Percentiles rank a stretch among this genome's conserved stretches.
Evolutionary conservation across 106 monocot species (phyloP).

Genomic region (Ottelia alismoides): DNA sequence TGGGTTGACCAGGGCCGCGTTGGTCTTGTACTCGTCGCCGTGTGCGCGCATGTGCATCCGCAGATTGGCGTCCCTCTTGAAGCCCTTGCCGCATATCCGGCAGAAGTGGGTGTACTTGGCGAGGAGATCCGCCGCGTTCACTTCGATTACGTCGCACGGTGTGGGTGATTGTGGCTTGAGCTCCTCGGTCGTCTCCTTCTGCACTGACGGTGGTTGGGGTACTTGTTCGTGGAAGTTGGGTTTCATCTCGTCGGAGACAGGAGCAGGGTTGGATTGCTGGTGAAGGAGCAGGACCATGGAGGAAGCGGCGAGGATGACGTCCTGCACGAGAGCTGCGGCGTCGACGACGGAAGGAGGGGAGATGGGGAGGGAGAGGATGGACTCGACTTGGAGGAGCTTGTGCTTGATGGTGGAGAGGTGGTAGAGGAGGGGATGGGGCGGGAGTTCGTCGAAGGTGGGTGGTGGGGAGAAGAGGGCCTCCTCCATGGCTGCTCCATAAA

Average conservation of each 20-base stretch:
- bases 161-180: too few relatives aligned
- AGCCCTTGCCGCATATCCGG: constrained; percentile 66
- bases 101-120: constrained; percentile 67
- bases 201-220: too few relatives aligned
- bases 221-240: too few relatives aligned
- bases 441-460: too few relatives aligned
- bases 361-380: constrained; percentile 9
- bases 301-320: constrained; percentile 36
- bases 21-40: constrained; percentile 75
- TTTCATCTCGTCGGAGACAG: background rate
- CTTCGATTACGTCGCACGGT: constrained; percentile 42
- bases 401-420: constrained; percentile 30
- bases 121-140: constrained; percentile 38
- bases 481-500: constrained; percentile 5
- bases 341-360: constrained; percentile 4
- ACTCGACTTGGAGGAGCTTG: constrained; percentile 37
- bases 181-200: too few relatives aligned
- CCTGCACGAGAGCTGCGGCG: constrained; percentile 29
- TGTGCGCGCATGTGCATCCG: constrained; percentile 86
- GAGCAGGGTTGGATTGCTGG: constrained; percentile 4
- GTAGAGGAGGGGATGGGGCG: constrained; percentile 11
- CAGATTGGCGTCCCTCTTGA: constrained; percentile 72
- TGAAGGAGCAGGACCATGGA: constrained; percentile 50
- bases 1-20: constrained; percentile 28
- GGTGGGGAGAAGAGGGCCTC: constrained; percentile 2